phyloP scores from a whole-genome alignment of 2,329 filamentous ascomycete genomes.

The Pyrenophora seminiperda region DNA sequence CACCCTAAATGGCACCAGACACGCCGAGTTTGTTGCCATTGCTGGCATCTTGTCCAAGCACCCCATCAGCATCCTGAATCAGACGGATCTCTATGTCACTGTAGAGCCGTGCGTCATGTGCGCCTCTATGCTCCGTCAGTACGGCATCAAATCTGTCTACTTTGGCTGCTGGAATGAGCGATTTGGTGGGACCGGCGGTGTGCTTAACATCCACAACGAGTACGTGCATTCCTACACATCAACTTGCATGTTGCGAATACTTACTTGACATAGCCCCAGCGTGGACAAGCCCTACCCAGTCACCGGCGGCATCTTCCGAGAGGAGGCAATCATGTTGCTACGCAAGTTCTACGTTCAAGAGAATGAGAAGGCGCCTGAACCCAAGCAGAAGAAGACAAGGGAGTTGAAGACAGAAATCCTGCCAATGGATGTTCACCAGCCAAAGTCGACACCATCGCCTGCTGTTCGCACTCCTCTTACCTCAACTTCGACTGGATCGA shows the following conservation, averaged over 20 bases:
- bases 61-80: constrained; percentile 69
- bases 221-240: constrained; percentile 40
- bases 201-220: constrained; percentile 83
- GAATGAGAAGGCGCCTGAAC: constrained; percentile 79
- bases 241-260: neutral
- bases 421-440: constrained; percentile 51
- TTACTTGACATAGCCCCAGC: constrained; percentile 57
- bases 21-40: constrained; percentile 93
- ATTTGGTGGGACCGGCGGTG: constrained; percentile 94
- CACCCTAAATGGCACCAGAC: constrained; percentile 71
- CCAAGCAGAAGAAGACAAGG: constrained; percentile 66
- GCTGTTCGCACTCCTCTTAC: constrained; percentile 13
- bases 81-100: constrained; percentile 89
- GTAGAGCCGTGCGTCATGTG: constrained; percentile 99
- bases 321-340: constrained; percentile 91
- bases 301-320: constrained; percentile 83
- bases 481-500: constrained; percentile 5
- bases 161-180: constrained; percentile 96
- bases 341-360: constrained; percentile 97
- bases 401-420: constrained; percentile 66
- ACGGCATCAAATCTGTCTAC: constrained; percentile 85
- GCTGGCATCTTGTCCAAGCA: constrained; percentile 67
- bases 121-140: constrained; percentile 86
- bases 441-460: constrained; percentile 37
- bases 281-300: constrained; percentile 81